Evolutionary conservation across 176 grass and related monocot species (phyloP).

Genomic region (Hordeum vulgare): DNA sequence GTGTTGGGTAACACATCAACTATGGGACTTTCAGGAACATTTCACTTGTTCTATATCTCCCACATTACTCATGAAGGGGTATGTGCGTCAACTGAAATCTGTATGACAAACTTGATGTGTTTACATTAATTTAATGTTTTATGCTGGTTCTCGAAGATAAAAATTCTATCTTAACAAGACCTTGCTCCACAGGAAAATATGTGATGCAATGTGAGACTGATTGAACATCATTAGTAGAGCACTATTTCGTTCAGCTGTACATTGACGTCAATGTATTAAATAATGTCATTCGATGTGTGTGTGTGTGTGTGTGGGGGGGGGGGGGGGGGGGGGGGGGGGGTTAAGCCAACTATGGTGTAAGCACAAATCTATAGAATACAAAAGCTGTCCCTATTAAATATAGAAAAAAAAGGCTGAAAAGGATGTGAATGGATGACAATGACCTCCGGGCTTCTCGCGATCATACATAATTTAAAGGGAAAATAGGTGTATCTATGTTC

Average conservation of each 20-base stretch:
- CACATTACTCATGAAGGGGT: not conserved
- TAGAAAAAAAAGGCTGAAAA: not conserved
- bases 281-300: not conserved
- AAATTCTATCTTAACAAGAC: not conserved
- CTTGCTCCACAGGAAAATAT: not conserved
- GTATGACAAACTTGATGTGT: not conserved
- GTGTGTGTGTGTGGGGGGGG: too few relatives aligned
- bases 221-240: not conserved
- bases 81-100: not conserved
- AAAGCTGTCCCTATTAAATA: not conserved
- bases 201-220: not conserved
- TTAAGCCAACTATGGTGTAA: not conserved
- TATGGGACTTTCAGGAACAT: not conserved
- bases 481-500: not conserved
- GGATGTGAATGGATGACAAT: constrained; percentile 9
- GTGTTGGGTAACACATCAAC: not conserved
- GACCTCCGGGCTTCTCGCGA: not conserved
- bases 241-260: not conserved
- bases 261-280: not conserved
- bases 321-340: not conserved
- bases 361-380: not conserved
- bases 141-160: not conserved
- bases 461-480: not conserved
- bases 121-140: not conserved
- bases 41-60: not conserved